Conservation (phyloP, 2,329 filamentous ascomycete species). For the Hypoxylon sp. region DNA sequence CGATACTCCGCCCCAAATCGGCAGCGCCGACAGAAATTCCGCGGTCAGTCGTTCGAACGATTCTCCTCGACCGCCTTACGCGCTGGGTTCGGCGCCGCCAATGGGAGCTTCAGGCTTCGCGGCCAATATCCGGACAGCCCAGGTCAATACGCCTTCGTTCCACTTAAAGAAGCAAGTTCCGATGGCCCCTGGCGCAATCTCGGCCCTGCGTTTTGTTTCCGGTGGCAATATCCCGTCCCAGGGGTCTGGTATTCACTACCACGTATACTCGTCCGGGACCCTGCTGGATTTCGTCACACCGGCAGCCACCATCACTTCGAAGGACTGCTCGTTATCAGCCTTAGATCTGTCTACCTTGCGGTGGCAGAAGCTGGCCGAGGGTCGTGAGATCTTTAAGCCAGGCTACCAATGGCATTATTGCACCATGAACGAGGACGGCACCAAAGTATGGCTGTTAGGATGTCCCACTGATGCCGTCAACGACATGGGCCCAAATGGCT, state of each 20-base stretch:
- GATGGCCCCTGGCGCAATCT: conserved; percentile 87
- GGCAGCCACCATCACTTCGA: conserved; percentile 82
- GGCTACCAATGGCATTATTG: conserved; percentile 99
- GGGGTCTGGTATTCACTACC: conserved; percentile 91
- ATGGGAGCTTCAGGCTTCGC: conserved; percentile 71
- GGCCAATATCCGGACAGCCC: conserved; percentile 71
- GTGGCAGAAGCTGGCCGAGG: conserved; percentile 95
- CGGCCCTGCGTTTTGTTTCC: conserved; percentile 86
- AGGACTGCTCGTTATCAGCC: conserved; percentile 89
- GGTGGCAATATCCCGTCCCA: conserved; percentile 87
- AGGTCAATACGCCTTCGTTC: conserved; percentile 71
- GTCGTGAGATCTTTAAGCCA: conserved; percentile 87
- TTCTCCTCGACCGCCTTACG: conserved; percentile 62
- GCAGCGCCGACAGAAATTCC: conserved; percentile 56
- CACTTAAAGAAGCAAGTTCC: conserved; percentile 78
- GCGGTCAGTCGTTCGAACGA: conserved; percentile 52
- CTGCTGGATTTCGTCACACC: conserved; percentile 95
- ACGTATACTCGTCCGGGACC: conserved; percentile 91
- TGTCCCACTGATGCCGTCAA: conserved; percentile 79
- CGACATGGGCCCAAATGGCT: conserved; percentile 71
- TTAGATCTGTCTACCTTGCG: conserved; percentile 85
- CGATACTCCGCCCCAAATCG: conserved; percentile 70
- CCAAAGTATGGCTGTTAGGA: conserved; percentile 95
- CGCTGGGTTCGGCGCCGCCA: conserved; percentile 57
- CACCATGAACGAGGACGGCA: conserved; percentile 92